Evolutionary conservation across 371 early-diverging fungal species (phyloP), one percentile per base, ranked within the genome.

Genomic region (Choanephora cucurbitarum): DNA sequence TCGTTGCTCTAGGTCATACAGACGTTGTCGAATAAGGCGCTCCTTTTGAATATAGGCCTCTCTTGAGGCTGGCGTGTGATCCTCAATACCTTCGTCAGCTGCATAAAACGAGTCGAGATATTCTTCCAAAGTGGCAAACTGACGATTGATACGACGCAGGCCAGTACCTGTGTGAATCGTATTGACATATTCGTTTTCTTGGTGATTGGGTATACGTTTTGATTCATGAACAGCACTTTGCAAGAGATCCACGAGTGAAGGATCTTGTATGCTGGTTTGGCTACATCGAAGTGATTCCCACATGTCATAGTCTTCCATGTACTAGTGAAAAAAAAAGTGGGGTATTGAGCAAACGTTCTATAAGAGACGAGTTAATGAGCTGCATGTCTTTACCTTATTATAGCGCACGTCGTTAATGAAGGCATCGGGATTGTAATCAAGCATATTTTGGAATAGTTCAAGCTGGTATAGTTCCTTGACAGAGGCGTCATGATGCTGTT

Each of bases 71-170:
- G 71, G 70, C 0, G 86, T 77, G 3, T 81, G 62, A 31, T 85
- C 85, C 23, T 76, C 74, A 7, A 55, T 61, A 13, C 85, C 86
- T 44, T 86, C 85, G 11, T 60, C 60, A 3, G 42, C 41, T 9
- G 79, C 72, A 15, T 83, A 64, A 64, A 85, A 88, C 0, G 90
- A 84, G 5, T 64, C 58, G 6, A 88, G 60, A 54, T 81, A 90
- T 10, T 67, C 80, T 1, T 64, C 69, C 14, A 89, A 50, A 1
- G 66, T 65, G 9, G 62, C 55, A 46, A 64, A 73, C 47, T 78
- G 70, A 47, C 66, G 66, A 28, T 65, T 53, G 19, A 60, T 64
- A 22, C 73, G 67, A 14, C 65, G 60, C 15, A 67, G 33, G 32
- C 69, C 72, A 22, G 69, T 70, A 14, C 77, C 71, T 3, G 68